Conservation (phyloP, 2,329 filamentous ascomycete species). For the Pseudocercospora pini-densiflorae region DNA sequence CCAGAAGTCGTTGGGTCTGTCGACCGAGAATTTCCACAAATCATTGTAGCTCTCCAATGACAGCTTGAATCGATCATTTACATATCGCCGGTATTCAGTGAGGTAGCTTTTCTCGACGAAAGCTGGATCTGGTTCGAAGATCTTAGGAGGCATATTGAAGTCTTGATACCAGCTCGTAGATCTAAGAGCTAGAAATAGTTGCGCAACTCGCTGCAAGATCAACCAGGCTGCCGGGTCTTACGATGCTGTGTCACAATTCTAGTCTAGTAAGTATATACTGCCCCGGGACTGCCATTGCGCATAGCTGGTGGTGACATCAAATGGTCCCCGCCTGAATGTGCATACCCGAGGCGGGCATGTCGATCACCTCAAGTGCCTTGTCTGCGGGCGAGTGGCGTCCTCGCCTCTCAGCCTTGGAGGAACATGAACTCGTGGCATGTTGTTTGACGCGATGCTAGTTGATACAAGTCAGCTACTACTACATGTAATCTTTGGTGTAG, state of each 20-base stretch:
- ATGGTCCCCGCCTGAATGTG: background rate
- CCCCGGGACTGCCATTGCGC: too few species aligned
- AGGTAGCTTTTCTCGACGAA: constrained; percentile 8
- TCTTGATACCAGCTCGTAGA: background rate
- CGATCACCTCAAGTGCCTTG: background rate
- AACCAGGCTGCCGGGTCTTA: background rate
- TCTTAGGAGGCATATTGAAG: constrained; percentile 1
- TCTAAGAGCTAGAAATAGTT: background rate
- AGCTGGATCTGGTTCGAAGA: background rate
- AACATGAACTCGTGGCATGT: background rate
- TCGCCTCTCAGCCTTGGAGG: background rate
- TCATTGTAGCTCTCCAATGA: background rate
- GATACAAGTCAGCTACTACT: background rate
- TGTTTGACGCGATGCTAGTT: too few species aligned
- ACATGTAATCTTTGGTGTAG: background rate
- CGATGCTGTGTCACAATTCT: background rate
- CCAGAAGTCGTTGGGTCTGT: constrained; percentile 8
- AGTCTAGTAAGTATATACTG: background rate
- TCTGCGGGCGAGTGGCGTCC: background rate
- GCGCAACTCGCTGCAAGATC: background rate
- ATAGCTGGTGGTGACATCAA: background rate
- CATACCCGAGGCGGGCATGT: background rate
- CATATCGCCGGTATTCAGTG: constrained; percentile 2
- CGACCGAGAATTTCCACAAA: constrained; percentile 2
- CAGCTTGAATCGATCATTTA: background rate